phyloP scores from a whole-genome alignment of 352 stramenopile species.

The Pythium phragmitis region DNA sequence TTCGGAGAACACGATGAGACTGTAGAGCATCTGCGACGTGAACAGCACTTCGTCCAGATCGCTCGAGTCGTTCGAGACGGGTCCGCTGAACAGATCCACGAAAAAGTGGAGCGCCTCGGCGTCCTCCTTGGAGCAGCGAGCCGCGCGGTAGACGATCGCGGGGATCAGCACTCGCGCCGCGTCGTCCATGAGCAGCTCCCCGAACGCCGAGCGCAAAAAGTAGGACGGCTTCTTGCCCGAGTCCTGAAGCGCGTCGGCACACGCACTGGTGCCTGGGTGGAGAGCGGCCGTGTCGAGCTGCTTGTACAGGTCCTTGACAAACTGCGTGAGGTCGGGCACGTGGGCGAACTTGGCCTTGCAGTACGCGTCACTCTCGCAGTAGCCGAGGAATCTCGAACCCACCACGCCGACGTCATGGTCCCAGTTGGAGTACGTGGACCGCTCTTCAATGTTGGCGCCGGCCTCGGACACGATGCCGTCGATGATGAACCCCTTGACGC shows the following conservation, averaged over 20 bases:
- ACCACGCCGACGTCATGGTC: conserved; percentile 70
- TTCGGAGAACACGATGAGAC: conserved; percentile 31
- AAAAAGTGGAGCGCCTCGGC: conserved; percentile 8
- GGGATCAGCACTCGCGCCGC: conserved; percentile 15
- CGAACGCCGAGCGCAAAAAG: conserved; percentile 62
- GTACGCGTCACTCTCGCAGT: conserved; percentile 57
- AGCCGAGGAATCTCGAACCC: conserved; percentile 48
- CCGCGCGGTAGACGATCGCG: conserved; percentile 7
- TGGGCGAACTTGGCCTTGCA: conserved; percentile 64
- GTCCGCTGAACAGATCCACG: conserved; percentile 11
- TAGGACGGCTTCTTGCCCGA: conserved; percentile 58
- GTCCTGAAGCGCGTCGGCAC: conserved; percentile 42
- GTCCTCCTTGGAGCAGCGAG: conserved; percentile 10
- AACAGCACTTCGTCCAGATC: conserved; percentile 16
- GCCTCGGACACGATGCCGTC: conserved; percentile 23
- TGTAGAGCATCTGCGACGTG: conserved; percentile 30
- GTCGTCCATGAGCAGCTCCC: conserved; percentile 56
- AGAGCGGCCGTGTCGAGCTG: conserved; percentile 42
- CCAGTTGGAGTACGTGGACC: conserved; percentile 81
- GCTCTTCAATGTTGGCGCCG: conserved; percentile 38
- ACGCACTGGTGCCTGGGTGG: conserved; percentile 33
- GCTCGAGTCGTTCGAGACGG: not conserved
- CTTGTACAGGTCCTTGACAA: conserved; percentile 52
- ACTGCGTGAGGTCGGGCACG: conserved; percentile 46
- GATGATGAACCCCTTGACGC: conserved; percentile 30